These are phyloP conservation scores for Phalaenopsis equestris DNA, from an alignment of 106 monocot species.

Conservation along the genomic window DNA sequence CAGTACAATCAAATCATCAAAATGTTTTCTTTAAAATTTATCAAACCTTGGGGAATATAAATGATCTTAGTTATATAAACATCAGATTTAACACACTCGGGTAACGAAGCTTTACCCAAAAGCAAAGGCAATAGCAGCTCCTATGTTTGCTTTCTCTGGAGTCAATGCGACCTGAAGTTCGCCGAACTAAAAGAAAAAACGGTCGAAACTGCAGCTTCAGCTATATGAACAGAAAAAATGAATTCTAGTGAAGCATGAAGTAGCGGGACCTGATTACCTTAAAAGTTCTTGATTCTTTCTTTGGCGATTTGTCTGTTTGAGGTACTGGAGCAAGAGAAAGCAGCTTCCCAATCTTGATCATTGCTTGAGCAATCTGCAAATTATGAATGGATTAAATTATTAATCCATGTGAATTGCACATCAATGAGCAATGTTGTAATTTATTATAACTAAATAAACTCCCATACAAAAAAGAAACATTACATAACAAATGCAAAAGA, in stretches of 20 bases:
- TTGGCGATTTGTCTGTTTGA: constrained; percentile 31
- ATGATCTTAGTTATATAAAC: neutral
- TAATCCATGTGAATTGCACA: no score
- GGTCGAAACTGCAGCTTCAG: neutral
- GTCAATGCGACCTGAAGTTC: constrained; percentile 76
- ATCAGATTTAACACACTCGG: neutral
- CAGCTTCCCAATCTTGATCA: constrained; percentile 60
- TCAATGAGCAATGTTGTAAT: no score
- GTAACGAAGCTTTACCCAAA: constrained; percentile 50
- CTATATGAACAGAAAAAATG: no score
- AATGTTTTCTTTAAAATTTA: no score
- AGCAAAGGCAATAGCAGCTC: constrained; percentile 61
- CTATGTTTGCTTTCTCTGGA: constrained; percentile 65
- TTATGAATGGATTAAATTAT: neutral
- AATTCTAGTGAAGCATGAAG: neutral
- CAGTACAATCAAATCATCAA: neutral
- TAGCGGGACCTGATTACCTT: constrained; percentile 33
- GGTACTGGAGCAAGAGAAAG: constrained; percentile 35
- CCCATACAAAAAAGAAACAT: no score
- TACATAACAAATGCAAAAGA: neutral
- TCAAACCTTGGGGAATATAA: neutral
- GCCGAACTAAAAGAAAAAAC: constrained; percentile 59
- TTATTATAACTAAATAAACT: no score
- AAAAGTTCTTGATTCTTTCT: constrained; percentile 42
- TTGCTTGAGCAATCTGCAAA: constrained; percentile 74